Percentiles rank a stretch among this genome's conserved stretches.
These are phyloP conservation scores for Saccharomycopsis lassenensis DNA, from an alignment of 805 yeast species.

Conservation along the genomic window DNA sequence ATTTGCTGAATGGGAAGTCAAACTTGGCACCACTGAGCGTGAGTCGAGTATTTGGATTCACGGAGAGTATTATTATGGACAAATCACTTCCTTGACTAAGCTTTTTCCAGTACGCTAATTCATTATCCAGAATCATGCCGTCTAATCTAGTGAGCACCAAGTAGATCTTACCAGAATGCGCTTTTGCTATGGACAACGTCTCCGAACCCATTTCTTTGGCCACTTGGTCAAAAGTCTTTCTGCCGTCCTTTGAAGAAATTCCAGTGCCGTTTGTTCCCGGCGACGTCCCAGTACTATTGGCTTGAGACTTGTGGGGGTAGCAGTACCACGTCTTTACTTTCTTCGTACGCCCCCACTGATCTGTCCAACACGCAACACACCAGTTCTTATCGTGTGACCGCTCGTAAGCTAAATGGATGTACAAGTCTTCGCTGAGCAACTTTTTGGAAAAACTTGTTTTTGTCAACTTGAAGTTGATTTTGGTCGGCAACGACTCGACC, in stretches of 20 bases:
- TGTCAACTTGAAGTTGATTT: constrained; percentile 34
- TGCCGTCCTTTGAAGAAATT: constrained; percentile 9
- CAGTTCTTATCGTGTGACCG: constrained; percentile 72
- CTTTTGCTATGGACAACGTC: constrained; percentile 35
- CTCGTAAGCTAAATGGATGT: constrained; percentile 78
- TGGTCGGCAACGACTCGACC: constrained; percentile 32
- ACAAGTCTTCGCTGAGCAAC: constrained; percentile 55
- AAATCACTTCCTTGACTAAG: constrained; percentile 42
- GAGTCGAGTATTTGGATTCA: constrained; percentile 45
- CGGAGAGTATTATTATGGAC: constrained; percentile 57
- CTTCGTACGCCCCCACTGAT: constrained; percentile 61
- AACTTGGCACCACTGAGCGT: constrained; percentile 26
- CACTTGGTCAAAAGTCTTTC: constrained; percentile 37
- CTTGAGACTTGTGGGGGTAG: constrained; percentile 20
- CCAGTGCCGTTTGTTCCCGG: background rate
- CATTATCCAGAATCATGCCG: constrained; percentile 74
- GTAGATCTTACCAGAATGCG: constrained; percentile 38
- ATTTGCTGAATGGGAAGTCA: constrained; percentile 26
- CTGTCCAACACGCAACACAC: constrained; percentile 85
- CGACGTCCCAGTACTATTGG: constrained; percentile 7
- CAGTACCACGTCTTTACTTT: constrained; percentile 57
- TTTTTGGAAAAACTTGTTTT: constrained; percentile 26
- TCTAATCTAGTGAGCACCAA: constrained; percentile 60
- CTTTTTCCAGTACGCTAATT: constrained; percentile 68
- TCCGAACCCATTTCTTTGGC: constrained; percentile 58